Base-by-base conservation (phyloP, 371 early-diverging fungal genomes). In the Circinella umbellata region DNA sequence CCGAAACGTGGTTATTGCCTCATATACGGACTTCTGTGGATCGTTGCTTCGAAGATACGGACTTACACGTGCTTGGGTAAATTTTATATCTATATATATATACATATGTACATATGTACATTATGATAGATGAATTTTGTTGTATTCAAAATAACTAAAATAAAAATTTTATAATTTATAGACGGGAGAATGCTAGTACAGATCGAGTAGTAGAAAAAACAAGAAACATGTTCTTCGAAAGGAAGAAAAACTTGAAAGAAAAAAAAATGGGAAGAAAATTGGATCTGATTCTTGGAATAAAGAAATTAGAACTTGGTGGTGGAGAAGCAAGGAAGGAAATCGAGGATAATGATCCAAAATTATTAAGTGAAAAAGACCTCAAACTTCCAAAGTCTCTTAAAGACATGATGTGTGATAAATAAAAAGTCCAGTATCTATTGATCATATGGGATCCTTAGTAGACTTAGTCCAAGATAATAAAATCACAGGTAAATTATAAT, bases 401-500 rank as follows among this genome's bases (percentile, higher is more conserved):
- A 36, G 63, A 63, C n/a, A 63, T 63, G 27, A 27, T 27, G 27
- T 27, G 27, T 27, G 27, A 2, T 27, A 27, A 27, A 27, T 27
- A 27, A 27, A 84, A 1, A 87, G 89, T 66, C 86, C 88, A 5
- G 87, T 95, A 42, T 81, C 85, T 15, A 74, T 82, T 4, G 62
- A 75, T 13, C 91, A 88, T 37, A 77, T 96, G 61, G 89, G 90
- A 18, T 77, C 82, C 1, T 67, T 95, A 6, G 68, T 94, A 36
- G 91, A 90, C 69, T 78, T 90, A 11, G 79, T 95, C 3, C 83
- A 90, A 18, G 60, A 71, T 5, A 83, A 85, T 4, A 69, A 72
- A 13, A 82, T 95, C 39, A 90, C 92, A 46, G 88, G 88, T 86
- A 78, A 27, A 27, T 27, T 27, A 27, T 27, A 27, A 27, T 27